A percentile compares a stretch with the other conserved stretches of the same genome.
phyloP scores from a whole-genome alignment of 192 early-diverging fungal genomes.

The Gryganskiella cystojenkinii region DNA sequence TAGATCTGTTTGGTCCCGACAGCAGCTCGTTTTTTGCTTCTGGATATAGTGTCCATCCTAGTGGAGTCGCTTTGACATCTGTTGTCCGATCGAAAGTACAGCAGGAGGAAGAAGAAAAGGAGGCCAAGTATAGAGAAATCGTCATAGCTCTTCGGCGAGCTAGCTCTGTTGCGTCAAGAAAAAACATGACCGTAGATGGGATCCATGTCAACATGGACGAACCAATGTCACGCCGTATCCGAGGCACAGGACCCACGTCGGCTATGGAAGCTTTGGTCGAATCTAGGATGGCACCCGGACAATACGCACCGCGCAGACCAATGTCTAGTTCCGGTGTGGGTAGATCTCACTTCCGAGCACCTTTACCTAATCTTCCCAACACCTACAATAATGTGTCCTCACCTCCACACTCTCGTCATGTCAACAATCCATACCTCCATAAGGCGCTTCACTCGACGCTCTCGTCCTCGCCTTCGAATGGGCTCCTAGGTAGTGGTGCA shows the following conservation, averaged over 20 bases:
- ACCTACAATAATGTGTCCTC: constrained; percentile 1
- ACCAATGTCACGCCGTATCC: constrained; percentile 5
- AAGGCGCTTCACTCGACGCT: neutral
- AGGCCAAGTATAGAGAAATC: constrained; percentile 36
- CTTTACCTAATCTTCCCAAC: constrained; percentile 5
- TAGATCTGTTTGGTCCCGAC: too few species aligned
- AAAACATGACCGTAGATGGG: neutral
- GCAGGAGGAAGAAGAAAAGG: constrained; percentile 14
- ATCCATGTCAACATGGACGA: too few species aligned
- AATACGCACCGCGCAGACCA: constrained; percentile 2
- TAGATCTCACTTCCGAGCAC: constrained; percentile 5
- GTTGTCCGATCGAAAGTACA: neutral
- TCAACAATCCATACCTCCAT: neutral
- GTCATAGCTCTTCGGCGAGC: constrained; percentile 33
- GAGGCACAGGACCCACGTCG: neutral
- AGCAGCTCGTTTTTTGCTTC: neutral
- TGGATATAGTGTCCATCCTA: too few species aligned
- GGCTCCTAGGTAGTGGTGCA: neutral
- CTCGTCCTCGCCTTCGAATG: neutral
- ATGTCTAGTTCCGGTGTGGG: too few species aligned
- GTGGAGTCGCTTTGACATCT: neutral
- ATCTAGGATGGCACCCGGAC: neutral
- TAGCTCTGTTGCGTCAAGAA: constrained; percentile 20
- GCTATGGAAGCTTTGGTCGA: neutral
- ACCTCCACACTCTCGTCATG: neutral